Base-by-base conservation (phyloP, 2,329 filamentous ascomycete species). In the Colletotrichum lini region DNA sequence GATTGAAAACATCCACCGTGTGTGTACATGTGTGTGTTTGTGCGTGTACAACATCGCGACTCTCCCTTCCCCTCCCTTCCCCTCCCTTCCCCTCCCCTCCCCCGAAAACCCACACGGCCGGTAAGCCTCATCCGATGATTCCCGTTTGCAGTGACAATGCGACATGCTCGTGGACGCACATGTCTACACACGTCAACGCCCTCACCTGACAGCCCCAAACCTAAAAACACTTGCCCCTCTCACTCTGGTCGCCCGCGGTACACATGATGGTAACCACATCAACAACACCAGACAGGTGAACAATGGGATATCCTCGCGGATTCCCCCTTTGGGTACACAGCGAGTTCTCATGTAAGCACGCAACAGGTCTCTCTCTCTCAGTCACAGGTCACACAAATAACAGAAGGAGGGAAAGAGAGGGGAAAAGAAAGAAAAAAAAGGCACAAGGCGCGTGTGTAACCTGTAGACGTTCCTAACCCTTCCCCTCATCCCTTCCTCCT, bases 161-260 rank as follows among this genome's bases (percentile, higher is more conserved):
- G 15, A 26, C 26, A 15, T 18, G 42, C 42, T 16, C 15, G 42
- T 45, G 26, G 26, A 26, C 26, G 26, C 26, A 26, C 26, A 26
- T 26, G 26, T 26, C 26, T 26, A 26, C 3, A 26, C 26, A 26
- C 26, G 26, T 26, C 26, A 26, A 26, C 26, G 13, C 26, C 44
- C 60, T 59, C 53, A 70, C 61, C 67, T 70, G 67, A 70, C 61
- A 70, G 67, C 67, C 67, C 49, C 67, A 70, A 70, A 70, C 67
- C 23, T n/a, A 50, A 50, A 57, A 40, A 15, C 18, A 5, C 21
- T 12, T 30, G 26, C 30, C 26, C 49, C 47, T 4, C 23, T 21
- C 26, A 21, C 16, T 30, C 21, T 4, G 23, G n/a, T 23, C 26
- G 30, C 18, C 15, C 16, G 30, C 60, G 38, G 21, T 21, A 53